These are phyloP conservation scores for Mortierella antarctica DNA, from an alignment of 192 early-diverging fungal genomes.

Conservation along the genomic window DNA sequence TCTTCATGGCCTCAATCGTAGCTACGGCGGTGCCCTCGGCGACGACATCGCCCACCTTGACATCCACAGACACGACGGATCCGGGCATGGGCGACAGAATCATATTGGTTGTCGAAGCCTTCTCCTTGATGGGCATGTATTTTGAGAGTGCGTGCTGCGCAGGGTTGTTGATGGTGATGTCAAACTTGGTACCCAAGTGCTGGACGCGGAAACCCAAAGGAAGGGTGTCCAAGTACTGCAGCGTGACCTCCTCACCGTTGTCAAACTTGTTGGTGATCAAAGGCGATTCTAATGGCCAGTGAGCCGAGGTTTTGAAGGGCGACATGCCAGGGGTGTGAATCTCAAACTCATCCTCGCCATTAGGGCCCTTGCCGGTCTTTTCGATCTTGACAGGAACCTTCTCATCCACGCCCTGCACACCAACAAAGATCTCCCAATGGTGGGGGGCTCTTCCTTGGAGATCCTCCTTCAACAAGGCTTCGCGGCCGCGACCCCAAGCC, in stretches of 20 bases:
- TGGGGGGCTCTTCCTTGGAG: conserved; percentile 43
- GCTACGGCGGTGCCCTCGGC: conserved; percentile 85
- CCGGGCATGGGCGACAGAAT: conserved; percentile 94
- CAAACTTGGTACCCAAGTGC: conserved; percentile 86
- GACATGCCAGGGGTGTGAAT: conserved; percentile 44
- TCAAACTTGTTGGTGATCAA: conserved; percentile 66
- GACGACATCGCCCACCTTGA: conserved; percentile 83
- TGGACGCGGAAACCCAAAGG: conserved; percentile 85
- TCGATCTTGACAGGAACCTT: conserved; percentile 62
- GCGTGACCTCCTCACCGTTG: conserved; percentile 58
- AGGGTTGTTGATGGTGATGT: conserved; percentile 70
- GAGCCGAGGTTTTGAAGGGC: conserved; percentile 53
- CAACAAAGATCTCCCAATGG: conserved; percentile 65
- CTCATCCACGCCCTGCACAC: conserved; percentile 56
- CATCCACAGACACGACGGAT: conserved; percentile 82
- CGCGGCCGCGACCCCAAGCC: conserved; percentile 63
- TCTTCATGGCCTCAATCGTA: conserved; percentile 97
- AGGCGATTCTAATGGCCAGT: conserved; percentile 83
- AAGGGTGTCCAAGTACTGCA: conserved; percentile 80
- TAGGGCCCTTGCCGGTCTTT: conserved; percentile 32
- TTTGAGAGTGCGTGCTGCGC: conserved; percentile 72
- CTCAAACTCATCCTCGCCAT: conserved; percentile 59
- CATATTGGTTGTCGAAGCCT: conserved; percentile 76
- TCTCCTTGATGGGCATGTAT: conserved; percentile 83
- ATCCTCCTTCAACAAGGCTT: conserved; percentile 50